Evolutionary conservation across 2,329 filamentous ascomycete species (phyloP), one percentile per base, ranked within the genome.

Genomic region (Cladobotryum mycophilum): DNA sequence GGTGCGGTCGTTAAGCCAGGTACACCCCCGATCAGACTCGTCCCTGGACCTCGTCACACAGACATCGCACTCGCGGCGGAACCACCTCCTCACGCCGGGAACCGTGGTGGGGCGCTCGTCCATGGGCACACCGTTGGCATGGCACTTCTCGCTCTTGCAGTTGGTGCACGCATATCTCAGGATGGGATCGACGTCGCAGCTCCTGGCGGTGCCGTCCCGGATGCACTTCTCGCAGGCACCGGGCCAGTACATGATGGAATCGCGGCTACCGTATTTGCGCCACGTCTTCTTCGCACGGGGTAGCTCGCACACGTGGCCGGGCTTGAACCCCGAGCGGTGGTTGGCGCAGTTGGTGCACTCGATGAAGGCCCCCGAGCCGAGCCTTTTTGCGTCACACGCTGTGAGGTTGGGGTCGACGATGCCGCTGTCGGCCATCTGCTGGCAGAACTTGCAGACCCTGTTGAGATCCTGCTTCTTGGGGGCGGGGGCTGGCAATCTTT

Each of bases 291-390:
- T 33, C 18, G 47, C 45, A 3, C 48, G 30, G 5, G 30, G 41
- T 1, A 57, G 38, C 13, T 47, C 25, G 52, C 60, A 62, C 5
- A 7, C 40, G 44, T 57, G 53, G 20, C 30, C 41, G 1, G 52
- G 47, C 25, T 5, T 30, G 36, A 53, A 36, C 5, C 22, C 13
- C 12, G 48, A 53, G 11, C 60, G 53, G 37, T 59, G 30, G 47
- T 64, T 56, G 40, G 61, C 55, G 45, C 61, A 64, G 53, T 60
- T 63, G 35, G 48, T 51, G 50, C 61, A 64, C 35, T 63, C 61
- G 5, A 60, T 37, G 42, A 49, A 53, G 7, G 49, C 49, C 1
- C 40, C 45, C 7, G 43, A 49, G 3, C n/a, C 43, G n/a, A 47
- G 25, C 40, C 35, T 48, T 13, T 11, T 3, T 43, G 40, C 52